phyloP scores from a whole-genome alignment of 176 grass and related monocot genomes.

The Dendrocalamus sinicus region DNA sequence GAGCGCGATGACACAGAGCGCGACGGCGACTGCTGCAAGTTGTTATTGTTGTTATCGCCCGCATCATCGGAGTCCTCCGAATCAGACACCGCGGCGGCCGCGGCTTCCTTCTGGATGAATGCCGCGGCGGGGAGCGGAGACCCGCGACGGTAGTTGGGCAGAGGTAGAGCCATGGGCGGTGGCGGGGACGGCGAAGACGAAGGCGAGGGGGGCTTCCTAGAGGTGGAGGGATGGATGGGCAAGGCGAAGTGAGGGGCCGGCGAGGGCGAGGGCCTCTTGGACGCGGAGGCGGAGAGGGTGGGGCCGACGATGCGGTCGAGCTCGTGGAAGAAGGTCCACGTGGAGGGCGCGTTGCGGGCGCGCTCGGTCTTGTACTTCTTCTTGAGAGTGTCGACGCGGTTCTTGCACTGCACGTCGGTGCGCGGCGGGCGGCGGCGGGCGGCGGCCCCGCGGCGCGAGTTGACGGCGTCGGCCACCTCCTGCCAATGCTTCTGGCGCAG shows the following conservation, averaged over 20 bases:
- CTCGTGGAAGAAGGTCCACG: slow-evolving; percentile 78
- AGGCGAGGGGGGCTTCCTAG: slow-evolving; percentile 37
- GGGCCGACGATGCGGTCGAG: slow-evolving; percentile 83
- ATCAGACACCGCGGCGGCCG: slow-evolving; percentile 43
- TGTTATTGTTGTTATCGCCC: slow-evolving; percentile 34
- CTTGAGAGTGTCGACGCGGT: slow-evolving; percentile 97
- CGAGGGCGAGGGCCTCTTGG: slow-evolving; percentile 40
- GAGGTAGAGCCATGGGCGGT: slow-evolving; percentile 52
- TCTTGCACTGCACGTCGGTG: slow-evolving; percentile 98
- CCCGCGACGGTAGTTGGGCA: slow-evolving; percentile 40
- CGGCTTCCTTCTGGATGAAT: slow-evolving; percentile 55
- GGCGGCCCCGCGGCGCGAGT: slow-evolving; percentile 61
- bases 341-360: slow-evolving; percentile 45
- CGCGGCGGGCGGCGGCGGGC: slow-evolving; percentile 78
- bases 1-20: slow-evolving; percentile 62
- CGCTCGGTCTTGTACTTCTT: slow-evolving; percentile 99
- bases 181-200: slow-evolving; percentile 44
- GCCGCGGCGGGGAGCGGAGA: slow-evolving; percentile 48
- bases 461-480: slow-evolving; percentile 88
- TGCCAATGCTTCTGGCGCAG: slow-evolving; percentile 99
- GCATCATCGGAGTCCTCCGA: slow-evolving; percentile 50
- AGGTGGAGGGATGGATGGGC: slow-evolving; percentile 7
- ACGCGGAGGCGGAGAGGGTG: slow-evolving; percentile 38
- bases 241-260: slow-evolving; percentile 7
- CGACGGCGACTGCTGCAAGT: slow-evolving; percentile 36